Evolutionary conservation across 2,329 filamentous ascomycete species (phyloP).

Genomic region (Alternaria infectoria): DNA sequence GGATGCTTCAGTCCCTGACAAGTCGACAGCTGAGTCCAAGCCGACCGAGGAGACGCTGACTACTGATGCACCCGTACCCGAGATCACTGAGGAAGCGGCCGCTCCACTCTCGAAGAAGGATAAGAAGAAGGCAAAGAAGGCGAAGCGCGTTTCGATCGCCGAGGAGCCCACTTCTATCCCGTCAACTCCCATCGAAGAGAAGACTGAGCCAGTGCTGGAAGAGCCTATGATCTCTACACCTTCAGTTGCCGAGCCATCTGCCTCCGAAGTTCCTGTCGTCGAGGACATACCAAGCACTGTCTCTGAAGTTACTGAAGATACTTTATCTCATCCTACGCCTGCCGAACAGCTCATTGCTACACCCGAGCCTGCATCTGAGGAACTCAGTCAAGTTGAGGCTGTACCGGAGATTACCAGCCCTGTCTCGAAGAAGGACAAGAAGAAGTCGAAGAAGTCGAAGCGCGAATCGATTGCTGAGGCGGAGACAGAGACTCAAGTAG

Average conservation of each 20-base stretch:
- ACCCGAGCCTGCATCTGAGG: neutral
- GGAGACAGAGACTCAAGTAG: slow-evolving; percentile 1
- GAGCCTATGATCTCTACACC: neutral
- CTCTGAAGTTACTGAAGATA: neutral
- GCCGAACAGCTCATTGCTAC: neutral
- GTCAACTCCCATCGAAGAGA: slow-evolving; percentile 9
- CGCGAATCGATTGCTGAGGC: slow-evolving; percentile 22
- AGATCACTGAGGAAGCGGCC: neutral
- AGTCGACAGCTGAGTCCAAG: neutral
- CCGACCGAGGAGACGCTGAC: neutral
- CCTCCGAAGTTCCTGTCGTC: neutral
- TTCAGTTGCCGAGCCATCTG: neutral
- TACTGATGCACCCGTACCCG: neutral
- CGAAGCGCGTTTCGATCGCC: slow-evolving; percentile 20
- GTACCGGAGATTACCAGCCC: neutral
- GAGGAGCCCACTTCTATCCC: slow-evolving; percentile 6
- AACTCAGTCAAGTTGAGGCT: neutral
- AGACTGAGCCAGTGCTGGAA: slow-evolving; percentile 2
- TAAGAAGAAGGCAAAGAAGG: slow-evolving; percentile 29
- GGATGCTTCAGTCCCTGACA: neutral
- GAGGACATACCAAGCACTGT: neutral
- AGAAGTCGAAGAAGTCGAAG: slow-evolving; percentile 31
- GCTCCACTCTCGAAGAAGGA: slow-evolving; percentile 21
- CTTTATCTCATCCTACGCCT: neutral
- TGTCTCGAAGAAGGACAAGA: slow-evolving; percentile 27